A percentile compares a stretch with the other conserved stretches of the same genome.
Conservation (phyloP, 2,329 filamentous ascomycete genomes). For the Colletotrichum camelliae region DNA sequence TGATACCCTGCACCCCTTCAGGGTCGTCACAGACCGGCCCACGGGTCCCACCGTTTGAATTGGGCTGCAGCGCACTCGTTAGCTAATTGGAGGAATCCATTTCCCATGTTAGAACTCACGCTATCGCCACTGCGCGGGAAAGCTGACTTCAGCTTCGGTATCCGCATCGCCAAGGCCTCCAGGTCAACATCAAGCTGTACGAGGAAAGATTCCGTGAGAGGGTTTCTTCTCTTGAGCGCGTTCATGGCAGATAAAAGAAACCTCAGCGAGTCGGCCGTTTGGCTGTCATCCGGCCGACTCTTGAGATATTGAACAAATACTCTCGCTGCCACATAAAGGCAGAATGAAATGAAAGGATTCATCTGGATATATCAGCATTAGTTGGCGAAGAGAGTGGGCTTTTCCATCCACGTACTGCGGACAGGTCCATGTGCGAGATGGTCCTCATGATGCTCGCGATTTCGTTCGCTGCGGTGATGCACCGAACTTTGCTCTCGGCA, state of each 20-base stretch:
- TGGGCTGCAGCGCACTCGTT: constrained; percentile 32
- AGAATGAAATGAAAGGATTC: constrained; percentile 95
- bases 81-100: constrained; percentile 15
- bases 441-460: constrained; percentile 95
- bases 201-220: constrained; percentile 91
- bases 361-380: constrained; percentile 62
- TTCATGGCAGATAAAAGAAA: constrained; percentile 93
- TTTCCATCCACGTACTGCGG: constrained; percentile 64
- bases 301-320: constrained; percentile 98
- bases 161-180: constrained; percentile 71
- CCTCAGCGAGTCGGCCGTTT: constrained; percentile 79
- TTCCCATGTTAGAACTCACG: constrained; percentile 43
- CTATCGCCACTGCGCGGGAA: constrained; percentile 59
- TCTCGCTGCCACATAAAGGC: constrained; percentile 91
- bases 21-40: constrained; percentile 37
- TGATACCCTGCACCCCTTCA: constrained; percentile 38
- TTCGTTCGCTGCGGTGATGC: constrained; percentile 91
- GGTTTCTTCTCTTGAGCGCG: constrained; percentile 85
- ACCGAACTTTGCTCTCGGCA: constrained; percentile 89
- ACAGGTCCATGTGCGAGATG: constrained; percentile 88
- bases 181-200: constrained; percentile 93
- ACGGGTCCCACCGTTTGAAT: constrained; percentile 24
- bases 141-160: constrained; percentile 60
- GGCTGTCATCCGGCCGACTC: constrained; percentile 84
- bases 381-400: not conserved